These are phyloP conservation scores for Paramecium biaurelia DNA, from an alignment of 73 alveolate species.

Conservation along the genomic window DNA sequence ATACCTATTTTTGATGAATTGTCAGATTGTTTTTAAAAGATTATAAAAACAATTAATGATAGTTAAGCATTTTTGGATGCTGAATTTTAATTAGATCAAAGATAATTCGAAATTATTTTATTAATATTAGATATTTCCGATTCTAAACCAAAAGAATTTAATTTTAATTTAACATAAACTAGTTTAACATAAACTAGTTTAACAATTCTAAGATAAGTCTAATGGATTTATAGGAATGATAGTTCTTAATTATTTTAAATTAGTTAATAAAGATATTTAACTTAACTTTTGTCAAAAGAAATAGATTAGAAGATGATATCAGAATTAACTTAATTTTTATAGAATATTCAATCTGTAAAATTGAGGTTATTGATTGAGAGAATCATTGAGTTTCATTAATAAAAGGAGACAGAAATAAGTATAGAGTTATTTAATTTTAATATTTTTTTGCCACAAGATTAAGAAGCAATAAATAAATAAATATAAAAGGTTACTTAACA, in stretches of 20 bases:
- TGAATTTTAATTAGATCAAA: neutral
- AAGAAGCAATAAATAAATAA: neutral
- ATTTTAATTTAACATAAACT: too few relatives aligned
- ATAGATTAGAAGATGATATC: neutral
- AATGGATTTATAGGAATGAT: neutral
- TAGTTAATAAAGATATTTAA: neutral
- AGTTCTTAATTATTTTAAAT: neutral
- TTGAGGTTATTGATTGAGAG: neutral
- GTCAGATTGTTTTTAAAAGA: neutral
- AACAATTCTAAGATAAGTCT: neutral
- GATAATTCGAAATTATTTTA: neutral
- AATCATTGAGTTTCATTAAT: neutral
- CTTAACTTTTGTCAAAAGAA: neutral
- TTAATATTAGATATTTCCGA: neutral
- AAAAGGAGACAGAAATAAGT: neutral
- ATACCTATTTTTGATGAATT: neutral
- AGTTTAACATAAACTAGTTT: too few relatives aligned
- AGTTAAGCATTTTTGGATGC: neutral
- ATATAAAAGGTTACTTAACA: too few relatives aligned
- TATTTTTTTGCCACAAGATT: neutral
- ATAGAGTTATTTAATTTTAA: neutral
- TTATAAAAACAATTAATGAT: neutral
- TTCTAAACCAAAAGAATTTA: too few relatives aligned
- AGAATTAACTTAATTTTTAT: neutral
- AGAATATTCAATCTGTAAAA: neutral